phyloP scores from a whole-genome alignment of 495 filamentous ascomycete species.

The Talaromyces liani region DNA sequence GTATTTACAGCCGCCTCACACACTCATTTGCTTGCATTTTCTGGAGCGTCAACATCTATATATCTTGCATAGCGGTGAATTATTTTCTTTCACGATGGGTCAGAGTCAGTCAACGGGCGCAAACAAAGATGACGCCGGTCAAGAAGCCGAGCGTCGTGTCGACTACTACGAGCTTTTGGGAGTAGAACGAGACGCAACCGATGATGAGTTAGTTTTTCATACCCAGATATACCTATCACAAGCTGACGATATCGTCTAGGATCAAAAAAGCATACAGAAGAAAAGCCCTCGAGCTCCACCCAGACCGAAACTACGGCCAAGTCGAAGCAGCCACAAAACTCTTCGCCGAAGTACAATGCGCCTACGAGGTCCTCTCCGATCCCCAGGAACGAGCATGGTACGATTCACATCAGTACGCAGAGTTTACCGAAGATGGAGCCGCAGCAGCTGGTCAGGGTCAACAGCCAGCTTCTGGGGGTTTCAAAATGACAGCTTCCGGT shows the following conservation, averaged over 20 bases:
- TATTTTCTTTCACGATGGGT: conserved; percentile 52
- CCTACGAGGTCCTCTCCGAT: conserved; percentile 92
- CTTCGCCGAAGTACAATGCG: conserved; percentile 87
- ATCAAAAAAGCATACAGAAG: conserved; percentile 89
- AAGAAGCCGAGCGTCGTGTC: conserved; percentile 44
- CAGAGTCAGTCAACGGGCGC: conserved; percentile 63
- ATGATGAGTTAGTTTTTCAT: conserved; percentile 60
- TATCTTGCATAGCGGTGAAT: neutral
- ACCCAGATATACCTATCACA: too few species aligned
- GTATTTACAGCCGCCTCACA: neutral
- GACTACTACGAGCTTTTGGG: conserved; percentile 91
- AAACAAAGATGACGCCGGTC: conserved; percentile 21
- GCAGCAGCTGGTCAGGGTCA: neutral
- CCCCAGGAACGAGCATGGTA: conserved; percentile 97
- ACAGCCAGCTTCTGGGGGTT: neutral
- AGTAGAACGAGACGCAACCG: conserved; percentile 60
- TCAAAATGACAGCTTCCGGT: conserved; percentile 66
- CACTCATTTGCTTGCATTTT: neutral
- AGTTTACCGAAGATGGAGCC: conserved; percentile 53
- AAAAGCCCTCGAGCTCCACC: conserved; percentile 89
- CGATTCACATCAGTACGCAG: conserved; percentile 82
- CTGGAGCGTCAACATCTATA: neutral
- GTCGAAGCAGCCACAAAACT: conserved; percentile 71
- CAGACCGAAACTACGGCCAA: conserved; percentile 88
- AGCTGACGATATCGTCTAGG: neutral